Base-by-base conservation (phyloP, 768 basidiomycete genomes). In the Mycena filopes region DNA sequence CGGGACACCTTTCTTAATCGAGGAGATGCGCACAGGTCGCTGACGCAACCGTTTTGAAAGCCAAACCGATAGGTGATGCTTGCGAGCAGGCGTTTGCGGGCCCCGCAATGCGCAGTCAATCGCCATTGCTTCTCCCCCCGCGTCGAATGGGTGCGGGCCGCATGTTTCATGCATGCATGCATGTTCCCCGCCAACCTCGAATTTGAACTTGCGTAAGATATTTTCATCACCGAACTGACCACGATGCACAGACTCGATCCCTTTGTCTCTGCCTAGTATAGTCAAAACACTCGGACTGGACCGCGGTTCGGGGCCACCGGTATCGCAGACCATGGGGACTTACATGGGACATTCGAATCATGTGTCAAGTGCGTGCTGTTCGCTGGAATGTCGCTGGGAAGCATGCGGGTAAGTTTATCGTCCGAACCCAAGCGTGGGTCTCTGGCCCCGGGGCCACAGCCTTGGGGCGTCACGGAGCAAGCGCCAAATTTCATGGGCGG, bases 1-100 rank as follows among this genome's bases (percentile, higher is more conserved):
- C 61, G 61, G 61, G 29, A 55, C 53, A 43, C 47, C 45, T 53
- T 46, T 60, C 23, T 20, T 43, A 6, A 18, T 48, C n/a, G 42
- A 25, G 10, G 41, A 43, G 20, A 41, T 40, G 33, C 23, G 26
- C 21, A 12, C 45, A 40, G 31, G 33, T 21, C 20, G 29, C 26
- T 47, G 43, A 61, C 33, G 23, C 23, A 51, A 31, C 29, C 8
- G 29, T 6, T 42, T 41, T 29, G 41, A 38, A 53, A 33, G 25
- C n/a, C n/a, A 50, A 23, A 36, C 36, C 36, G 7, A 6, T 11
- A 21, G 15, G 18, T 28, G 51, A 33, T 45, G 45, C 11, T 25
- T 31, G 28, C 60, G 1, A 41, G 43, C 28, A 40, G 40, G 25
- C 7, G 7, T 33, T 38, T 26, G 56, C 57, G 57, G 16, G 33